Evolutionary conservation across 805 yeast genomes (phyloP), one percentile per base, ranked within the genome.

Genomic region (Candida vaughaniae): DNA sequence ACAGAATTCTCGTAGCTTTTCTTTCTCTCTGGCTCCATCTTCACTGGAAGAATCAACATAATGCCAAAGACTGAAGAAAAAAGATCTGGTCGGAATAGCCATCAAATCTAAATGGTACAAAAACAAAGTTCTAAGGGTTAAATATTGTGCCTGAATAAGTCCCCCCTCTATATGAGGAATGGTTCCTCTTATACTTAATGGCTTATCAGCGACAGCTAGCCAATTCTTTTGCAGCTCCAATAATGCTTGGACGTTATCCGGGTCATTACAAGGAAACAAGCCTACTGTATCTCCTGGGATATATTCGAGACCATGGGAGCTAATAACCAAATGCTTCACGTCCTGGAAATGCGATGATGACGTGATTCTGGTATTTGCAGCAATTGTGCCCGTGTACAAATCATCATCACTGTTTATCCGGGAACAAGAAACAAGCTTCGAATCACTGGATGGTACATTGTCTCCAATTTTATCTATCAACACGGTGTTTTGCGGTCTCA

Each of bases 271-370:
- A 0, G 99, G 95, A 52, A 82, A 87, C 14, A 93, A 51, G 0
- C 84, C 77, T 0, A 84, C 60, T 0, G 95, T 79, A 53, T 93
- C 98, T 4, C 98, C 98, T 1, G 96, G 90, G 2, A 49, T 38
- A 48, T 76, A 85, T 2, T 49, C 41, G 10, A 69, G 50, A 1
- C 50, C 54, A 12, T 62, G 57, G 1, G 60, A 41, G 18, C 63
- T 57, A 12, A 87, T 63, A 0, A 56, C 52, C 10, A 89, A 57
- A 36, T 75, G 78, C 25, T 96, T 69, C 2, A 91, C 95, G 55
- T 93, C 98, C 58, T 93, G 98, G 62, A 87, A 88, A 62, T 93
- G 98, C 35, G 77, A 81, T 0, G 47, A 42, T 0, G 75, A 57
- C 0, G 98, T 91, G 11, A 93, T 63, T 40, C 96, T 62, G 1